Conservation (phyloP, 768 basidiomycete species). For the Grammothele lineata region DNA sequence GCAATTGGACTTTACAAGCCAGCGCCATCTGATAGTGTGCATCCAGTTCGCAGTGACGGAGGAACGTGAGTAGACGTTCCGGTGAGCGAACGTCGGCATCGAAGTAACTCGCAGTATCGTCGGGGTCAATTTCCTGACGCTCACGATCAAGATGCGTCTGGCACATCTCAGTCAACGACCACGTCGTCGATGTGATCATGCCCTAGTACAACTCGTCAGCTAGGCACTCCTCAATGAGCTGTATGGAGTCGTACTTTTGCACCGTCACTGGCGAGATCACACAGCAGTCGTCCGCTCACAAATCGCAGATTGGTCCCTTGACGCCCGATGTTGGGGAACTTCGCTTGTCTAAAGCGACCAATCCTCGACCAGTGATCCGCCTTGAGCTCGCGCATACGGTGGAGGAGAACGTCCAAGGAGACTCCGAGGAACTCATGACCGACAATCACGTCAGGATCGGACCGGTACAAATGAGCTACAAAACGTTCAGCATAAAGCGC, state of each 20-base stretch:
- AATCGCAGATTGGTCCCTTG: slow-evolving; percentile 84
- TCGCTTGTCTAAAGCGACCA: slow-evolving; percentile 81
- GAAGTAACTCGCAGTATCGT: slow-evolving; percentile 88
- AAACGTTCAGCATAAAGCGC: slow-evolving; percentile 5
- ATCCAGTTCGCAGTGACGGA: slow-evolving; percentile 92
- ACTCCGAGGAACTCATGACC: slow-evolving; percentile 94
- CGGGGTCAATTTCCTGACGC: slow-evolving; percentile 92
- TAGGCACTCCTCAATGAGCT: background rate
- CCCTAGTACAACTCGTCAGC: slow-evolving; percentile 43
- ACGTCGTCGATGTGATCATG: slow-evolving; percentile 96
- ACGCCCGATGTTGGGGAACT: slow-evolving; percentile 76
- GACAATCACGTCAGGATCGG: slow-evolving; percentile 92
- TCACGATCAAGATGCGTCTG: slow-evolving; percentile 80
- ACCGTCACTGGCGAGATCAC: slow-evolving; percentile 92
- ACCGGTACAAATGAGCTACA: slow-evolving; percentile 69
- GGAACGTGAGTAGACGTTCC: slow-evolving; percentile 78
- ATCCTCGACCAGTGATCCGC: slow-evolving; percentile 93
- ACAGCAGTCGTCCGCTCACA: slow-evolving; percentile 79
- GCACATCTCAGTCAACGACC: slow-evolving; percentile 98
- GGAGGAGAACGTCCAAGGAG: slow-evolving; percentile 84
- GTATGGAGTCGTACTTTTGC: slow-evolving; percentile 63
- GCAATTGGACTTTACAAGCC: slow-evolving; percentile 86
- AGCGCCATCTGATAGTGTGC: slow-evolving; percentile 98
- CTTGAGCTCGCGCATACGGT: slow-evolving; percentile 87
- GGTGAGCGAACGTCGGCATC: slow-evolving; percentile 78